phyloP scores from a whole-genome alignment of 352 stramenopile species.

The Elongisporangium anandrum region DNA sequence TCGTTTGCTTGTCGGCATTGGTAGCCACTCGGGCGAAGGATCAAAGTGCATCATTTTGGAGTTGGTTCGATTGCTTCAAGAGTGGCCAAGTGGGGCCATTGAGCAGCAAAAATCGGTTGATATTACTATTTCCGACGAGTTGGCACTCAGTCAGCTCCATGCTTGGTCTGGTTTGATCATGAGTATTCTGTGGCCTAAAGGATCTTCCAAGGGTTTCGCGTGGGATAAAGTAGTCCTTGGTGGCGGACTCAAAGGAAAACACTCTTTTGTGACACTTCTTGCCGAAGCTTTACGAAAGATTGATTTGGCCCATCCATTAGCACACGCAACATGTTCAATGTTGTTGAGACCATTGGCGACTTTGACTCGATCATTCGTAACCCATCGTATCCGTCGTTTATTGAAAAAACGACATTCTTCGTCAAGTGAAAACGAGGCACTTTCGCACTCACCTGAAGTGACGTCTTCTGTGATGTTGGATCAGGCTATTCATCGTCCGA shows the following conservation, averaged over 20 bases:
- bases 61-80: conserved; percentile 62
- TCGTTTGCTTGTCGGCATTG: conserved; percentile 58
- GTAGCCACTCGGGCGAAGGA: conserved; percentile 68
- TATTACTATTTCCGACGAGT: conserved; percentile 57
- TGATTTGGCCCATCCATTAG: conserved; percentile 69
- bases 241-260: conserved; percentile 62
- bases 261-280: conserved; percentile 72
- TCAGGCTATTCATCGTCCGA: not conserved
- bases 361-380: conserved; percentile 78
- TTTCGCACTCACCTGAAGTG: not conserved
- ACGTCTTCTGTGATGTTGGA: not conserved
- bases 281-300: conserved; percentile 77
- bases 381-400: conserved; percentile 58
- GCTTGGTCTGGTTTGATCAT: conserved; percentile 83
- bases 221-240: conserved; percentile 78
- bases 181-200: conserved; percentile 84
- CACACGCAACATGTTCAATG: conserved; percentile 72
- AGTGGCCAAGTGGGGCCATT: conserved; percentile 36
- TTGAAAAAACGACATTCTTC: conserved; percentile 42
- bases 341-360: conserved; percentile 75
- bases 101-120: conserved; percentile 3
- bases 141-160: conserved; percentile 71
- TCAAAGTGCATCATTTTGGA: conserved; percentile 75
- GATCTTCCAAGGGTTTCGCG: conserved; percentile 66
- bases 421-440: not conserved